A percentile compares a stretch with the other conserved stretches of the same genome.
These are phyloP conservation scores for Naumovozyma baii DNA, from an alignment of 805 yeast species.

Conservation along the genomic window DNA sequence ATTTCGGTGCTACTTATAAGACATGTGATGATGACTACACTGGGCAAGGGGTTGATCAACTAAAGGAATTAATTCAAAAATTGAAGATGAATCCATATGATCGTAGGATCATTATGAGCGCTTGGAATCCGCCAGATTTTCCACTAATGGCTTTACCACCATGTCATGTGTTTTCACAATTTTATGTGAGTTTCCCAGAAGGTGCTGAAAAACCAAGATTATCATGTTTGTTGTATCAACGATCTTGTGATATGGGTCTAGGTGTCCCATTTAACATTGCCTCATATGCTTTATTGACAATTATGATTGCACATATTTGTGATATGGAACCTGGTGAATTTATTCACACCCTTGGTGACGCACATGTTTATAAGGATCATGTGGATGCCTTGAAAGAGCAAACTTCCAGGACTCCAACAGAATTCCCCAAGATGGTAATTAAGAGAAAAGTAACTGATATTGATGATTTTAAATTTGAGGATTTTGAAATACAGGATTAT, in stretches of 20 bases:
- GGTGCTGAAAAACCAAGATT: slow-evolving; percentile 48
- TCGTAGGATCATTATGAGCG: slow-evolving; percentile 86
- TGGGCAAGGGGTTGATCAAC: slow-evolving; percentile 86
- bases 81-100: slow-evolving; percentile 86
- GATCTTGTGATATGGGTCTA: slow-evolving; percentile 99
- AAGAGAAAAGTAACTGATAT: slow-evolving; percentile 58
- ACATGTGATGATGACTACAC: slow-evolving; percentile 83
- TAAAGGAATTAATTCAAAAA: slow-evolving; percentile 66
- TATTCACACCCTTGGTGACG: slow-evolving; percentile 92
- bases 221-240: slow-evolving; percentile 84
- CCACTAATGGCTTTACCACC: slow-evolving; percentile 95
- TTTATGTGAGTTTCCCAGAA: slow-evolving; percentile 78
- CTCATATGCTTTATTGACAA: slow-evolving; percentile 83
- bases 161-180: slow-evolving; percentile 93
- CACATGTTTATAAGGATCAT: slow-evolving; percentile 91
- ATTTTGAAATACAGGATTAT: slow-evolving; percentile 72
- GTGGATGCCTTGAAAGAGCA: slow-evolving; percentile 84
- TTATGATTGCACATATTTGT: slow-evolving; percentile 92
- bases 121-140: slow-evolving; percentile 98
- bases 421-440: slow-evolving; percentile 71
- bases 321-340: slow-evolving; percentile 94
- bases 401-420: slow-evolving; percentile 59
- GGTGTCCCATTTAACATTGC: slow-evolving; percentile 99
- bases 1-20: slow-evolving; percentile 87
- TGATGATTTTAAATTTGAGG: slow-evolving; percentile 84